Base-by-base conservation (phyloP, 2,329 filamentous ascomycete genomes). In the Lecanicillium sp. region DNA sequence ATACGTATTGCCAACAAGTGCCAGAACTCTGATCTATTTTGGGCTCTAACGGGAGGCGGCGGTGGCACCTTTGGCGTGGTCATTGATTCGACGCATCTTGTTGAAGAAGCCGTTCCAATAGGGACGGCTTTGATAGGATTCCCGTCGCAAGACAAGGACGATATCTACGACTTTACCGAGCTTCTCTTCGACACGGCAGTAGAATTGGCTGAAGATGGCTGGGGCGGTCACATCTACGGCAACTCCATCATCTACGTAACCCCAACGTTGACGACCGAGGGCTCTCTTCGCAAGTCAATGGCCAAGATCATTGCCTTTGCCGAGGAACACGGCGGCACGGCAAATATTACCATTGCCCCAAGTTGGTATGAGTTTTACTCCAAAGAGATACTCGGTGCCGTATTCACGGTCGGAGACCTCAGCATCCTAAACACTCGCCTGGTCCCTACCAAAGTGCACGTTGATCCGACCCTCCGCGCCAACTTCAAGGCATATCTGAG, bases 41-140 rank as follows among this genome's bases (percentile, higher is more conserved):
- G 51, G n/a, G 60, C 61, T 4, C 44, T 63, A 16, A 50, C 55
- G 3, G 60, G 60, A 3, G 60, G 59, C 4, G 59, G 58, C 0
- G 38, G 38, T 9, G 32, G 33, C 27, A 35, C 38, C 13, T 40
- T 30, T 15, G 54, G 48, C 3, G 43, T 57, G 19, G 48, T 58
- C 17, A 52, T 57, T n/a, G 35, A 37, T 15, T 37, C 35, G 13
- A 37, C 35, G 27, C 35, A 37, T n/a, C 4, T 14, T 4, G 35
- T 31, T 9, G 35, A 37, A 18, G n/a, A 15, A n/a, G 22, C 19
- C 15, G 13, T 37, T 13, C 16, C 35, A 15, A 31, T 37, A 18
- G 16, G 18, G 8, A 16, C n/a, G 2, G 25, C 35, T 5, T 12
- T 19, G 7, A 16, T 37, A 11, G 4, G 20, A n/a, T 25, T 37